Evolutionary conservation across 2,329 filamentous ascomycete species (phyloP).

Genomic region (Xylariaceae sp.): DNA sequence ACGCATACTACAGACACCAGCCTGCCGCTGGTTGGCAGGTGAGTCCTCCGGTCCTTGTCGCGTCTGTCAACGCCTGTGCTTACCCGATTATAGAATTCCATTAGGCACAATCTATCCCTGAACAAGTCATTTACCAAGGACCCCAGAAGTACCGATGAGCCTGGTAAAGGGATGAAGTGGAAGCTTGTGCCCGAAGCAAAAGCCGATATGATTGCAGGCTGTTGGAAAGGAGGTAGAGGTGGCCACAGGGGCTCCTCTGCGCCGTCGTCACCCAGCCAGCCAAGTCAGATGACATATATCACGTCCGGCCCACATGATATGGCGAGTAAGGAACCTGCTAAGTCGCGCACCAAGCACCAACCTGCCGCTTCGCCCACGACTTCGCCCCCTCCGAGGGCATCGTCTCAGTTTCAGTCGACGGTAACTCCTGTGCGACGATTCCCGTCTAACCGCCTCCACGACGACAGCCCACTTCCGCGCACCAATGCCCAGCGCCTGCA

Average conservation of each 20-base stretch:
- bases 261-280: conserved; percentile 60
- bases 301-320: conserved; percentile 56
- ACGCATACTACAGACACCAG: conserved; percentile 88
- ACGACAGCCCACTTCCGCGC: conserved; percentile 60
- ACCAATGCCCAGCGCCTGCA: conserved; percentile 43
- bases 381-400: conserved; percentile 53
- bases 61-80: conserved; percentile 14
- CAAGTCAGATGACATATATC: conserved; percentile 57
- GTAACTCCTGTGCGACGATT: conserved; percentile 56
- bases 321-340: conserved; percentile 46
- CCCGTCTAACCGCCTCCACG: conserved; percentile 41
- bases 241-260: conserved; percentile 65
- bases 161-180: conserved; percentile 99
- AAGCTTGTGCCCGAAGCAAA: conserved; percentile 79
- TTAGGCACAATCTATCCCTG: conserved; percentile 90
- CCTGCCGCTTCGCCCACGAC: conserved; percentile 50
- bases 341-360: conserved; percentile 47
- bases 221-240: conserved; percentile 57
- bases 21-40: conserved; percentile 82
- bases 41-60: conserved; percentile 30
- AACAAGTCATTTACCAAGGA: conserved; percentile 96
- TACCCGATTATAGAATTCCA: conserved; percentile 67
- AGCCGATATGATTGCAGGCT: conserved; percentile 82
- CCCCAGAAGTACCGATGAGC: conserved; percentile 86
- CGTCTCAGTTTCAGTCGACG: conserved; percentile 44